Base-by-base conservation (phyloP, 2,329 filamentous ascomycete species). In the Colletotrichum tropicicola region DNA sequence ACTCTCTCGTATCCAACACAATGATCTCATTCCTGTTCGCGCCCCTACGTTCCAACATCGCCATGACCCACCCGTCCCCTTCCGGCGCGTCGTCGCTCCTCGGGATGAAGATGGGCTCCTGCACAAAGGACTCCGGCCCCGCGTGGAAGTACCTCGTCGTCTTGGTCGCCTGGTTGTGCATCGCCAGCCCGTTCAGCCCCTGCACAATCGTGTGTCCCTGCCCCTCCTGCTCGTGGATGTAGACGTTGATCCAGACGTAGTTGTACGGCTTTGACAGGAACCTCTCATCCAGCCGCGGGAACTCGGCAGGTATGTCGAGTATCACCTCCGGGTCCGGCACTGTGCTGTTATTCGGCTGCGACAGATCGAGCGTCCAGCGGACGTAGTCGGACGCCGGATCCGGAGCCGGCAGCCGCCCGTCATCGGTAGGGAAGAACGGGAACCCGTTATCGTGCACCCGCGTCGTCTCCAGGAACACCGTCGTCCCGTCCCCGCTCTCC, bases 261-360 rank as follows among this genome's bases (percentile, higher is more conserved):
- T 76, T 73, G 66, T 82, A 80, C 2, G 70, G 68, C 23, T 75
- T 74, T 1, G 78, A 77, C 13, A 80, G 70, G 41, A 79, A 74
- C 6, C 81, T 75, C 59, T 83, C 81, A 55, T 83, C 81, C 17
- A 83, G 74, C 21, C 80, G 75, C 0, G 79, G 78, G 68, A 83
- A 82, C 57, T 82, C 80, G 27, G 75, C 73, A 4, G 79, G 79
- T 28, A 76, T 73, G 41, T 80, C 75, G 23, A 79, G 71, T 8
- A 77, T 51, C 0, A 76, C 67, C 6, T 65, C 21, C 2, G 76
- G 75, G 35, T 74, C 74, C 1, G 70, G 43, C 0, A 77, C 72
- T 9, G 70, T 70, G 2, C 67, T 63, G 44, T 62, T 67, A 6
- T 39, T 73, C 4, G 71, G 73, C 44, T 70, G 23, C 1, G 66